These are phyloP conservation scores for Kuraishia molischiana DNA, from an alignment of 805 yeast species.

Conservation along the genomic window DNA sequence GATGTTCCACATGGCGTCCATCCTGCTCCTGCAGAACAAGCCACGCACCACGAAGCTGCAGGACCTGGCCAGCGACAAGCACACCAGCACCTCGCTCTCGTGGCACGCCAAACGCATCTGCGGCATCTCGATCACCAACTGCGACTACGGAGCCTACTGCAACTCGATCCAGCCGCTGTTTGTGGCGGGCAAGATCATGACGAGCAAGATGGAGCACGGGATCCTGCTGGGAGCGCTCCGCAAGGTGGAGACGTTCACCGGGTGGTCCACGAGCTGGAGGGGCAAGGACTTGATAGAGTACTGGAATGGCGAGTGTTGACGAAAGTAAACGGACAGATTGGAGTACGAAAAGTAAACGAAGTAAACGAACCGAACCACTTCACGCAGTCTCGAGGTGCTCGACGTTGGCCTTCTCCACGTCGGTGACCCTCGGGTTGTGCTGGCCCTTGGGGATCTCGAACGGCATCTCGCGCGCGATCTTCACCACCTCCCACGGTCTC, in stretches of 20 bases:
- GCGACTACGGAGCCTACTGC: constrained; percentile 15
- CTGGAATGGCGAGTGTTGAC: constrained; percentile 14
- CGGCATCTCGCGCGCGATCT: constrained; percentile 21
- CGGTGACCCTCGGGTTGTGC: not conserved
- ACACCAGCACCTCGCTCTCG: constrained; percentile 15
- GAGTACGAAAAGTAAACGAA: not conserved
- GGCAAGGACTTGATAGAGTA: constrained; percentile 14
- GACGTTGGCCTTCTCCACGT: constrained; percentile 1
- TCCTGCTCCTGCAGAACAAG: constrained; percentile 27
- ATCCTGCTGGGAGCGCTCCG: constrained; percentile 11
- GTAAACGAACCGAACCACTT: not conserved
- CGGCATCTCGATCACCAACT: constrained; percentile 18
- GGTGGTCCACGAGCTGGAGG: constrained; percentile 13
- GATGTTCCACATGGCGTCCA: constrained; percentile 27
- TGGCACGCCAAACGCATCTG: constrained; percentile 31
- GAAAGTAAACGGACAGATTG: not conserved
- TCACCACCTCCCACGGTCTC: constrained; percentile 33
- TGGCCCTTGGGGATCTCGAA: constrained; percentile 3
- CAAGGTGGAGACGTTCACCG: constrained; percentile 14
- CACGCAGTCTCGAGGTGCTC: constrained; percentile 2
- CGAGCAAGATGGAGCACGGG: constrained; percentile 15
- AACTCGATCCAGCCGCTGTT: constrained; percentile 17
- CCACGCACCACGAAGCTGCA: constrained; percentile 21
- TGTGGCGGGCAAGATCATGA: constrained; percentile 16
- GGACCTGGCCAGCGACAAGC: constrained; percentile 5